Base-by-base conservation (phyloP, 2,329 filamentous ascomycete genomes). In the Rhynchosporium secalis region DNA sequence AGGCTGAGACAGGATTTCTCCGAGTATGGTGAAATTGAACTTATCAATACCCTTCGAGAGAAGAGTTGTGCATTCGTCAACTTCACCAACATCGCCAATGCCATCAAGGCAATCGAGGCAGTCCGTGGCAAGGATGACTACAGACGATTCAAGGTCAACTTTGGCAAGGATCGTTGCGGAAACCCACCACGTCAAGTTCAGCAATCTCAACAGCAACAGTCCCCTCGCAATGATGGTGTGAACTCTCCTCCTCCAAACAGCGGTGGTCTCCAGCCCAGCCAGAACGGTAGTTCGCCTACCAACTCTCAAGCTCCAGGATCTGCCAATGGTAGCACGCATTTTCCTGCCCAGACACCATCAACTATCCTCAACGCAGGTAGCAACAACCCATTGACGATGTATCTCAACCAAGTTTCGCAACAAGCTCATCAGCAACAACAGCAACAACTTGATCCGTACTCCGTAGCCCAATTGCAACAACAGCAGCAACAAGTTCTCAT, bases 11-110 rank as follows among this genome's bases (percentile, higher is more conserved):
- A 97, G 76, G 95, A 99, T 78, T 99, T 99, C 76, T 91, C 93
- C 40, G 94, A 98, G 75, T 98, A 91, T 72, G 95, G 95, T 68
- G 95, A 99, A 78, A 98, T 99, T 72, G 95, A 99, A 79, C 81
- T 99, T 67, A 92, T 99, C 66, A 99, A 99, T 78, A 91, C 95
- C 15, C 81, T 99, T 64, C 89, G 95, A 59, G 95, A 99, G 82
- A 99, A 99, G 87, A 97, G 93, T 80, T 99, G 95, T 76, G 95
- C 95, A 0, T 99, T 99, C 75, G 95, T 99, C 76, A 99, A 99
- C 80, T 99, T 99, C 76, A 99, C 95, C 74, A 99, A 99, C 79
- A 99, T 99, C 75, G 95, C 95, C 74, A 99, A 99, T 72, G 95
- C 95, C 56, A 99, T 99, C 82, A 99, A 99, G 81, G 95, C 95